These are phyloP conservation scores for Martensiomyces pterosporus DNA, from an alignment of 192 early-diverging fungal species.

Conservation along the genomic window DNA sequence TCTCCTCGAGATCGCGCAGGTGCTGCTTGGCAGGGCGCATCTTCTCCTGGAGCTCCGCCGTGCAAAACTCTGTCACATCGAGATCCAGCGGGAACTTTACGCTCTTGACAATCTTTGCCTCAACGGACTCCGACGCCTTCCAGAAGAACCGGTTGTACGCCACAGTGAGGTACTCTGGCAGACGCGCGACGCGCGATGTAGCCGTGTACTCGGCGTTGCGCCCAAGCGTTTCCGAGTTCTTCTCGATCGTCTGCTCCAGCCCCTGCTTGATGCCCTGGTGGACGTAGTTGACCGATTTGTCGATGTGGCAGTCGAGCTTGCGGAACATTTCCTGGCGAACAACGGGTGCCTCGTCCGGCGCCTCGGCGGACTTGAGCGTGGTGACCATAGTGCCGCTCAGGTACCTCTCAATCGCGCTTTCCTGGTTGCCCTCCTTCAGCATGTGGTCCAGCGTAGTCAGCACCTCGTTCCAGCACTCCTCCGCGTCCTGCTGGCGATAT, in stretches of 20 bases:
- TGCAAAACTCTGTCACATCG: conserved; percentile 84
- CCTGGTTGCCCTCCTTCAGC: not conserved
- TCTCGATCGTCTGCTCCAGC: conserved; percentile 83
- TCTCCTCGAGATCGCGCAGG: conserved; percentile 73
- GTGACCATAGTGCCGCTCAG: conserved; percentile 69
- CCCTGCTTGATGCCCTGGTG: conserved; percentile 48
- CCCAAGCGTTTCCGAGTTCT: conserved; percentile 76
- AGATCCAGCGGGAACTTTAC: conserved; percentile 93
- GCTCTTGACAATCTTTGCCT: conserved; percentile 91
- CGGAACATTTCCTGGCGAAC: conserved; percentile 66
- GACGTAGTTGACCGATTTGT: conserved; percentile 46
- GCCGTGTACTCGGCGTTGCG: conserved; percentile 78
- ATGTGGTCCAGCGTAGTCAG: conserved; percentile 57
- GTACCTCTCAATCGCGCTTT: conserved; percentile 65
- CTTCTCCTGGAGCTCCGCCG: conserved; percentile 73
- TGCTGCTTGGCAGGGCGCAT: conserved; percentile 59
- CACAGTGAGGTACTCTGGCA: conserved; percentile 86
- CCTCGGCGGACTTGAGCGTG: conserved; percentile 58
- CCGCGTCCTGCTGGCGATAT: conserved; percentile 95
- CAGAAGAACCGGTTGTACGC: conserved; percentile 96
- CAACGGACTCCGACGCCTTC: conserved; percentile 73
- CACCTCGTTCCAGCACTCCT: conserved; percentile 94
- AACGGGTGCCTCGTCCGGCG: conserved; percentile 64
- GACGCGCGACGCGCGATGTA: conserved; percentile 67
- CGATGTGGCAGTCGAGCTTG: conserved; percentile 74